Evolutionary conservation across 108 stramenopile genomes (phyloP).

Genomic region (Nitzschia palea): DNA sequence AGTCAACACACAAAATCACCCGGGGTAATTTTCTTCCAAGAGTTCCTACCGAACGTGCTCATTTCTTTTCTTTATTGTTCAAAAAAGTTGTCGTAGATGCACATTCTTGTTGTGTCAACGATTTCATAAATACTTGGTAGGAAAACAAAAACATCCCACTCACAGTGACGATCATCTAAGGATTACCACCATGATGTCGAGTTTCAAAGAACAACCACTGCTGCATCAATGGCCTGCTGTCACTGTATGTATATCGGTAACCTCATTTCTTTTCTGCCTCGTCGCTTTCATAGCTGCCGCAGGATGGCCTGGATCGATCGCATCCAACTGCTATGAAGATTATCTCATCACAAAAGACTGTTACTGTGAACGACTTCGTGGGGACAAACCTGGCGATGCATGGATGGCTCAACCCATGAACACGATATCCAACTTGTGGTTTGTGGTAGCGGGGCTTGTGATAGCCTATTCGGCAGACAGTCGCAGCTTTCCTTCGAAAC

Average conservation of each 20-base stretch:
- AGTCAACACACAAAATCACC: too few relatives aligned
- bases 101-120: too few relatives aligned
- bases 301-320: conserved; percentile 9
- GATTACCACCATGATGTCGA: too few relatives aligned
- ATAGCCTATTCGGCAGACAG: conserved; percentile 10
- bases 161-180: too few relatives aligned
- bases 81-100: too few relatives aligned
- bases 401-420: conserved; percentile 26
- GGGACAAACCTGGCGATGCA: conserved; percentile 21
- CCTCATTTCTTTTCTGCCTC: neutral
- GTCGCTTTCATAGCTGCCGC: neutral
- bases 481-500: neutral
- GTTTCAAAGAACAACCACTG: too few relatives aligned
- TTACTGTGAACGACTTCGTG: conserved; percentile 21
- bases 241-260: neutral
- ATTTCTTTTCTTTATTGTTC: too few relatives aligned
- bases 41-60: too few relatives aligned
- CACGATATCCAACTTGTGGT: conserved; percentile 7
- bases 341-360: conserved; percentile 15
- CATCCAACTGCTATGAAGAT: conserved; percentile 25
- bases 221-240: conserved; percentile 3
- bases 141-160: too few relatives aligned
- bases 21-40: too few relatives aligned
- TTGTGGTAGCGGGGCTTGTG: conserved; percentile 3
- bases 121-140: too few relatives aligned